Conservation (phyloP, 345 rosid species). For the Psidium friedrichsthalianum region DNA sequence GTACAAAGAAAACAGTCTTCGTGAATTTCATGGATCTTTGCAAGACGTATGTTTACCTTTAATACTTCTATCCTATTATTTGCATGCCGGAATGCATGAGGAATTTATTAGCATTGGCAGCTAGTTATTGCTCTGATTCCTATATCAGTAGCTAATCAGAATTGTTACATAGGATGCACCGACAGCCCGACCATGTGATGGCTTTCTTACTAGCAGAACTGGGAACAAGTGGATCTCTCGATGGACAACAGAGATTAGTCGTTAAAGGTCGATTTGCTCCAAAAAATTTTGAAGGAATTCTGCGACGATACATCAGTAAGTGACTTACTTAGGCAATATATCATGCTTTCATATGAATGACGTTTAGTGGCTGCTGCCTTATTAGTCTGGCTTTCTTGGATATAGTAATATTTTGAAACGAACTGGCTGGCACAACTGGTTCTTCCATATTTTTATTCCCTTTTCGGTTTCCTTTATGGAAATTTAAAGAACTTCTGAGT, state of each 20-base stretch:
- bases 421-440: neutral
- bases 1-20: conserved; percentile 94
- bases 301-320: conserved; percentile 86
- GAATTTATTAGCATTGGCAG: neutral
- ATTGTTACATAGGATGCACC: conserved; percentile 58
- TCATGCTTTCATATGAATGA: neutral
- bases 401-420: neutral
- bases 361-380: neutral
- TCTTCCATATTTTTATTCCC: neutral
- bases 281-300: conserved; percentile 78
- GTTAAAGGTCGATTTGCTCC: conserved; percentile 94
- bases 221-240: conserved; percentile 95
- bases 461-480: neutral
- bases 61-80: neutral
- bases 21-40: conserved; percentile 97
- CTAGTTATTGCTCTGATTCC: neutral
- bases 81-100: neutral
- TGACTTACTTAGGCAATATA: neutral
- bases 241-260: conserved; percentile 85
- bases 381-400: neutral
- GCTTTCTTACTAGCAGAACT: conserved; percentile 82
- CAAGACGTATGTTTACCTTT: conserved; percentile 41
- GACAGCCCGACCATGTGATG: conserved; percentile 94
- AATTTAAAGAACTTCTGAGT: neutral
- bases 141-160: neutral